Conservation (phyloP, 2,329 filamentous ascomycete species). For the Arthrobotrys sinensis region DNA sequence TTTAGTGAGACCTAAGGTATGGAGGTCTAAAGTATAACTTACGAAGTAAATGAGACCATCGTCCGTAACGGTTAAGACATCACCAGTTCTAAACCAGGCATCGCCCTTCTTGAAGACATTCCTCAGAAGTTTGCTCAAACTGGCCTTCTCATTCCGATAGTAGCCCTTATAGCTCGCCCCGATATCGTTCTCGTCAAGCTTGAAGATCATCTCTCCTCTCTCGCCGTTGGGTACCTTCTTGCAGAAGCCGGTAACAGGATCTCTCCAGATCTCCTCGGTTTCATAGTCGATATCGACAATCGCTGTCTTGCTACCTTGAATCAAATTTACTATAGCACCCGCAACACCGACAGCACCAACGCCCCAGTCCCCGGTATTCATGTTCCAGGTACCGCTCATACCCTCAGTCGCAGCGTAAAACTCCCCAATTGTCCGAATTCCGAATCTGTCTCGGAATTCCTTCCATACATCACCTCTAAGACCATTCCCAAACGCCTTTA, state of each 20-base stretch:
- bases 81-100: constrained; percentile 87
- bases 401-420: constrained; percentile 87
- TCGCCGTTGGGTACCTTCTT: constrained; percentile 73
- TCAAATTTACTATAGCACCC: constrained; percentile 74
- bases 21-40: constrained; percentile 11
- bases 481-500: constrained; percentile 85
- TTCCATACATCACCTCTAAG: constrained; percentile 89
- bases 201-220: constrained; percentile 82
- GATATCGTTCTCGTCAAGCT: constrained; percentile 77
- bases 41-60: constrained; percentile 84
- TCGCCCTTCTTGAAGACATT: constrained; percentile 83
- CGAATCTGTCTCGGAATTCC: constrained; percentile 84
- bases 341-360: constrained; percentile 84
- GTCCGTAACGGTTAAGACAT: constrained; percentile 79
- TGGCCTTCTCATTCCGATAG: constrained; percentile 80
- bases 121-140: constrained; percentile 80
- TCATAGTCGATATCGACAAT: constrained; percentile 81
- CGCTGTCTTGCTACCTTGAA: constrained; percentile 72
- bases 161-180: constrained; percentile 83
- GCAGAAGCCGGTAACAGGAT: constrained; percentile 80
- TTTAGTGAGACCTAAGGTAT: background rate
- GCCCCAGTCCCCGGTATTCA: constrained; percentile 79
- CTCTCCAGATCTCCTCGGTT: constrained; percentile 78
- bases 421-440: constrained; percentile 80
- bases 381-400: constrained; percentile 79